These are phyloP conservation scores for Fusarium decemcellulare DNA, from an alignment of 2,329 filamentous ascomycete genomes.

Conservation along the genomic window DNA sequence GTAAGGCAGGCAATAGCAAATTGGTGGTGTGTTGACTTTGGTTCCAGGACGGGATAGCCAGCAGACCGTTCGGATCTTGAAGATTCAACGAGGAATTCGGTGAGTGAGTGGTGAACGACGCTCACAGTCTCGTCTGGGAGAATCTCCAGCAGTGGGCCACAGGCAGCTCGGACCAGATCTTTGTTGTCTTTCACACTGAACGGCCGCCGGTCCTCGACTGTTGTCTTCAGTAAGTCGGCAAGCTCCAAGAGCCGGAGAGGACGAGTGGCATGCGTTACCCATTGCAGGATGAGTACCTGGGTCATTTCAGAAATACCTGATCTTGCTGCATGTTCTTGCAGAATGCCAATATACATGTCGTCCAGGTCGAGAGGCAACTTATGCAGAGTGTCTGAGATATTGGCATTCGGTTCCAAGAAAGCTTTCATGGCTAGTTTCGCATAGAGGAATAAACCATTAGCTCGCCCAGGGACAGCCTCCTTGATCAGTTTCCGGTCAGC, in stretches of 20 bases:
- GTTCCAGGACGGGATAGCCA: constrained; percentile 27
- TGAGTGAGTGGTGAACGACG: constrained; percentile 41
- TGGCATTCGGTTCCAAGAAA: constrained; percentile 23
- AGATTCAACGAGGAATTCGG: constrained; percentile 33
- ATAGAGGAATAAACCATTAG: constrained; percentile 42
- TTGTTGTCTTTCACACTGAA: constrained; percentile 29
- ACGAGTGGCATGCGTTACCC: constrained; percentile 34
- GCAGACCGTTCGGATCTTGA: constrained; percentile 5
- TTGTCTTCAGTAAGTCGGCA: constrained; percentile 32
- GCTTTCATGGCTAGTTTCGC: constrained; percentile 40
- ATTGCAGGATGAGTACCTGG: constrained; percentile 34
- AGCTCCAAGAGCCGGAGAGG: constrained; percentile 39
- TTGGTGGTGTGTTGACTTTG: constrained; percentile 26
- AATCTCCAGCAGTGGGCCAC: constrained; percentile 38
- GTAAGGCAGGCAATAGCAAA: constrained; percentile 34
- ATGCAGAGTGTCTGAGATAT: constrained; percentile 2
- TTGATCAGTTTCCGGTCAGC: constrained; percentile 27
- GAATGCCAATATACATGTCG: constrained; percentile 29
- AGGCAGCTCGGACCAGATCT: constrained; percentile 30
- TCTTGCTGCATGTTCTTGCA: constrained; percentile 29
- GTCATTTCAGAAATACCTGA: constrained; percentile 27
- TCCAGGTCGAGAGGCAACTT: constrained; percentile 32
- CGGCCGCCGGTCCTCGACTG: neutral
- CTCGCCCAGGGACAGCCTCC: constrained; percentile 35
- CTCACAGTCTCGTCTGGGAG: constrained; percentile 37